A percentile compares a stretch with the other conserved stretches of the same genome.
These are phyloP conservation scores for Cercospora berteroae DNA, from an alignment of 2,329 filamentous ascomycete species.

Conservation along the genomic window DNA sequence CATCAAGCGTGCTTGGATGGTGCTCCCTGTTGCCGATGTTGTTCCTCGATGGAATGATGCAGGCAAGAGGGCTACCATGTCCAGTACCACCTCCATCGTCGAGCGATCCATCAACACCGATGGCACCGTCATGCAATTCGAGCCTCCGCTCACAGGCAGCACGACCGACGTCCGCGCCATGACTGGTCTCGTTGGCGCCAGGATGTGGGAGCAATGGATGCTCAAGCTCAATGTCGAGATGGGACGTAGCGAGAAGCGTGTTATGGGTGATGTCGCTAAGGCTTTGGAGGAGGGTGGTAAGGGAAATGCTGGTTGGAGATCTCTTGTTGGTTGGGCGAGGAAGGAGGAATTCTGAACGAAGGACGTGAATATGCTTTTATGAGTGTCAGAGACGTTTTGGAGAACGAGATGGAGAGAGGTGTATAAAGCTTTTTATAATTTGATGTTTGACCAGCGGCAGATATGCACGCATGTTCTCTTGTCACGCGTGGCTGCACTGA, in stretches of 20 bases:
- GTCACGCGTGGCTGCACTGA: background rate
- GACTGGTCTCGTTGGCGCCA: slow-evolving; percentile 78
- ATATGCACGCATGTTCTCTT: background rate
- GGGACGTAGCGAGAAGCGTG: slow-evolving; percentile 58
- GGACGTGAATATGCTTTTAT: background rate
- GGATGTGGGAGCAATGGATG: slow-evolving; percentile 97
- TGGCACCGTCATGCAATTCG: slow-evolving; percentile 33
- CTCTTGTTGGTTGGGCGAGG: slow-evolving; percentile 59
- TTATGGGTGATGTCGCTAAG: slow-evolving; percentile 56
- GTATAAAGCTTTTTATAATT: slow-evolving; percentile 13
- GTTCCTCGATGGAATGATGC: slow-evolving; percentile 41
- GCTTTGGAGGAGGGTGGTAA: slow-evolving; percentile 61
- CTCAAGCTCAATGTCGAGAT: slow-evolving; percentile 84
- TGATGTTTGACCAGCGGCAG: slow-evolving; percentile 12
- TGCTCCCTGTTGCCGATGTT: slow-evolving; percentile 69
- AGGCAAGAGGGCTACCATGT: slow-evolving; percentile 25
- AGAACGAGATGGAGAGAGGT: background rate
- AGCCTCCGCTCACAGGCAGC: slow-evolving; percentile 37
- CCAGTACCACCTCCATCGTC: slow-evolving; percentile 4
- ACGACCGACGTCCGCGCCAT: slow-evolving; percentile 48
- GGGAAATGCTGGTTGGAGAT: slow-evolving; percentile 58
- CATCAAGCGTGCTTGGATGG: slow-evolving; percentile 82
- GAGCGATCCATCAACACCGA: slow-evolving; percentile 41
- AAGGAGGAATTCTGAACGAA: slow-evolving; percentile 39
- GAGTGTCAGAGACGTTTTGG: slow-evolving; percentile 1